Conservation (phyloP, 192 early-diverging fungal species). For the Haplosporangium gracile region DNA sequence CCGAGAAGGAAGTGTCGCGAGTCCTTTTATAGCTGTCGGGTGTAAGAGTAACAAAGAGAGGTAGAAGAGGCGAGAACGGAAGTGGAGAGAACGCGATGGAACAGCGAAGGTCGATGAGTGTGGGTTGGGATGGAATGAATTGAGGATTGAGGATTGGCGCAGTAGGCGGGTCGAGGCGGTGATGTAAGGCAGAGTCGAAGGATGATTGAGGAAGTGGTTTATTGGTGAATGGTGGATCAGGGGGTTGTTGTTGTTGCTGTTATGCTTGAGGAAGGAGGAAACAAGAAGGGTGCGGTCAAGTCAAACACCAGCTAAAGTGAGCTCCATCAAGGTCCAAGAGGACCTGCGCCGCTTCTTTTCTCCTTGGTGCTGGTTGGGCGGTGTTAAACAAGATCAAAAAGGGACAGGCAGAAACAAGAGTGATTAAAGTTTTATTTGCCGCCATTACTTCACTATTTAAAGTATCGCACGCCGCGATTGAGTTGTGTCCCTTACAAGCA, state of each 20-base stretch:
- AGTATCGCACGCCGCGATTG: not conserved
- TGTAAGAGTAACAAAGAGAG: not conserved
- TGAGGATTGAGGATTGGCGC: not conserved
- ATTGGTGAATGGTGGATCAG: not conserved
- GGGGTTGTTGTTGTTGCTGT: not conserved
- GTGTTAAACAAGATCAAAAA: not conserved
- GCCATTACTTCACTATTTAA: not conserved
- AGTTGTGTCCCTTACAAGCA: too few relatives aligned
- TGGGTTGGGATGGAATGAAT: not conserved
- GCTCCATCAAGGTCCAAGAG: constrained; percentile 1
- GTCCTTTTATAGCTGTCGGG: constrained; percentile 19
- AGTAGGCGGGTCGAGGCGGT: not conserved
- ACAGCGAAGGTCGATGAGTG: not conserved
- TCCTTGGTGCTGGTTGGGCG: not conserved
- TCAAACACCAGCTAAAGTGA: not conserved
- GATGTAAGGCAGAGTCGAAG: not conserved
- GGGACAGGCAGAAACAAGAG: not conserved
- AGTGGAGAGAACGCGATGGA: constrained; percentile 45
- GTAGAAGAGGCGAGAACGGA: not conserved
- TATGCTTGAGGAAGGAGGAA: not conserved
- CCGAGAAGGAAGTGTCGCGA: not conserved
- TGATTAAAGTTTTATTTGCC: not conserved
- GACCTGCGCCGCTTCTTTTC: not conserved
- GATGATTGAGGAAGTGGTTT: not conserved
- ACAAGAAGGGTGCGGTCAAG: not conserved